These are phyloP conservation scores for Angomonas desouzai DNA, from an alignment of 208 protist genomes.

Conservation along the genomic window DNA sequence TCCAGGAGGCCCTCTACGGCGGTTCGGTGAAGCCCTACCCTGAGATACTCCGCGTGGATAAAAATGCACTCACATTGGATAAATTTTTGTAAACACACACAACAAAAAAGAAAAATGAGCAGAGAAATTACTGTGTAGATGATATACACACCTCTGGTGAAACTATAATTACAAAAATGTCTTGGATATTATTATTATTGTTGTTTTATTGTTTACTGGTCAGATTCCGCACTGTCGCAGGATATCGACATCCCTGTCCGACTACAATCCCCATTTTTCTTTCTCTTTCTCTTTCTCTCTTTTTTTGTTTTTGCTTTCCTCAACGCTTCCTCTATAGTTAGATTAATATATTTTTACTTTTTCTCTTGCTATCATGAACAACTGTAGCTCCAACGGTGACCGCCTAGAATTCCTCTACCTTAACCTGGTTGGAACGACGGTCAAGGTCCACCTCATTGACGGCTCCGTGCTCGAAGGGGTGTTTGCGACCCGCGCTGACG, in stretches of 20 bases:
- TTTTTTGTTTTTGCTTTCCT: background rate
- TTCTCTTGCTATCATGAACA: background rate
- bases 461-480: constrained; percentile 72
- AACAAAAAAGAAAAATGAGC: background rate
- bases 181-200: background rate
- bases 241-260: no score
- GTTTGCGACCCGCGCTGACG: constrained; percentile 80
- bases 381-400: constrained; percentile 61
- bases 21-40: constrained; percentile 48
- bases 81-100: constrained; percentile 55
- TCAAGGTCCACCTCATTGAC: constrained; percentile 74
- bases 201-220: background rate
- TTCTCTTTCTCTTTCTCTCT: constrained; percentile 12
- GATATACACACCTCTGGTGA: constrained; percentile 8
- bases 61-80: constrained; percentile 67
- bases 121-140: background rate
- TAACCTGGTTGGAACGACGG: constrained; percentile 83
- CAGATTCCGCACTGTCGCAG: no score
- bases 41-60: constrained; percentile 41
- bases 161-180: constrained; percentile 5
- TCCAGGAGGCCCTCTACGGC: constrained; percentile 69
- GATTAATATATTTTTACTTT: background rate
- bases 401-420: constrained; percentile 87
- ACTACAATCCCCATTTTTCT: background rate
- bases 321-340: background rate